Evolutionary conservation across 805 yeast species (phyloP).

Genomic region (Kregervanrija fluxuum): DNA sequence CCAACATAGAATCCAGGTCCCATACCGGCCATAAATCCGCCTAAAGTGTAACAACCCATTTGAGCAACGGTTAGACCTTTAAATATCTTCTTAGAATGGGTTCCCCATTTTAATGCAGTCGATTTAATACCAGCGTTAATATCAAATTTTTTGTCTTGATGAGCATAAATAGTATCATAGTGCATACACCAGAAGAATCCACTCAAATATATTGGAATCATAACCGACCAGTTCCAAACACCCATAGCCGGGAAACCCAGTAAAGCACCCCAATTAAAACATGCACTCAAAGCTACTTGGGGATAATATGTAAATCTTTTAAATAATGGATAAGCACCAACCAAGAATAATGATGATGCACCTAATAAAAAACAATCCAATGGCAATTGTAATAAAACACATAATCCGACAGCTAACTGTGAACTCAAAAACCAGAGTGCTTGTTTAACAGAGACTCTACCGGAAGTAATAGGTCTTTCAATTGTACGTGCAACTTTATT

Average conservation of each 20-base stretch:
- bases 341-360: constrained; percentile 69
- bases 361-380: constrained; percentile 77
- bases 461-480: constrained; percentile 89
- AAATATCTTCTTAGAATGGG: constrained; percentile 62
- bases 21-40: constrained; percentile 72
- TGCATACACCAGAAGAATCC: constrained; percentile 90
- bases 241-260: constrained; percentile 97
- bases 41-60: constrained; percentile 49
- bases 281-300: constrained; percentile 70
- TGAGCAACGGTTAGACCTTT: constrained; percentile 62
- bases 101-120: constrained; percentile 94
- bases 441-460: constrained; percentile 62
- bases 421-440: constrained; percentile 67
- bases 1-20: constrained; percentile 80
- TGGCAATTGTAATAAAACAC: constrained; percentile 67
- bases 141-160: constrained; percentile 90
- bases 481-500: constrained; percentile 80
- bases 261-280: constrained; percentile 92
- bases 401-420: constrained; percentile 69
- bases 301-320: constrained; percentile 96
- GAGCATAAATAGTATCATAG: constrained; percentile 95
- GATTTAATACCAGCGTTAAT: constrained; percentile 87
- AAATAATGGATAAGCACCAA: constrained; percentile 85
- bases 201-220: constrained; percentile 69
- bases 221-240: constrained; percentile 66